Evolutionary conservation across 345 rosid genomes (phyloP).

Genomic region (Acer campestre): DNA sequence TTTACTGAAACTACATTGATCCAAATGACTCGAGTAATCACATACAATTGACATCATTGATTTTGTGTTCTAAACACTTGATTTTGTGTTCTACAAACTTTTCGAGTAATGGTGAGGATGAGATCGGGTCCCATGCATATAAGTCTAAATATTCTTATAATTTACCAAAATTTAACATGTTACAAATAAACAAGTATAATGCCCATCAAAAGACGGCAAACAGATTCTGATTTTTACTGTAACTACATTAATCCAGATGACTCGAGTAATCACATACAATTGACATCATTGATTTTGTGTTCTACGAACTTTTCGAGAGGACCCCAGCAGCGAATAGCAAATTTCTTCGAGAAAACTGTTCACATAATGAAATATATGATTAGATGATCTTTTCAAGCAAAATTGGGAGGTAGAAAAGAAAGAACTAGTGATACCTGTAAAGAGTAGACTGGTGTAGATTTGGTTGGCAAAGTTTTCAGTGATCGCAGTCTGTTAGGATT

Average conservation of each 20-base stretch:
- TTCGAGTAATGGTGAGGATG: slow-evolving; percentile 31
- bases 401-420: neutral
- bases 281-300: neutral
- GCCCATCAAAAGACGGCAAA: neutral
- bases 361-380: neutral
- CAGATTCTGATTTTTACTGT: neutral
- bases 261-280: neutral
- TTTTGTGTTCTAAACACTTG: too few species aligned
- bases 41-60: neutral
- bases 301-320: slow-evolving; percentile 50
- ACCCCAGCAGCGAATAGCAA: slow-evolving; percentile 86
- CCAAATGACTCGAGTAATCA: neutral
- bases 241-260: neutral
- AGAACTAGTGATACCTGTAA: slow-evolving; percentile 46
- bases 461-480: slow-evolving; percentile 81
- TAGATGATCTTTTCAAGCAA: neutral
- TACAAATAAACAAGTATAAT: neutral
- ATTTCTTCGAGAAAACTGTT: slow-evolving; percentile 87
- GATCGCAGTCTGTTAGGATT: slow-evolving; percentile 71
- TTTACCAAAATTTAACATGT: neutral
- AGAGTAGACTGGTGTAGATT: slow-evolving; percentile 75
- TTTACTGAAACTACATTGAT: neutral
- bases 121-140: too few species aligned
- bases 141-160: too few species aligned
- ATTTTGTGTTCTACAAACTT: slow-evolving; percentile 23